Conservation (phyloP, 345 rosid species). For the Erucastrum elatum region DNA sequence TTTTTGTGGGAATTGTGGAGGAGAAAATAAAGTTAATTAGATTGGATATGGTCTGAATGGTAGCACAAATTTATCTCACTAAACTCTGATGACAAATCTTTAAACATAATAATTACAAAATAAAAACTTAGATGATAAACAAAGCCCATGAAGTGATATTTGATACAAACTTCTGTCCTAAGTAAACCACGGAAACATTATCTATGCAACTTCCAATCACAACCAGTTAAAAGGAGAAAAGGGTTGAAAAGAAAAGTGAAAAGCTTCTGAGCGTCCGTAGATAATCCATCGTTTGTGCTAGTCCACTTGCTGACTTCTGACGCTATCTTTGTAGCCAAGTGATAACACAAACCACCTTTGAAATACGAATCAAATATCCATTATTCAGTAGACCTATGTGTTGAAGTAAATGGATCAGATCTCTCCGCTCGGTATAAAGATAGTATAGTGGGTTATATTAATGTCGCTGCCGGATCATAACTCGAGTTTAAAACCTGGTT, state of each 20-base stretch:
- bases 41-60: background rate
- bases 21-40: no score
- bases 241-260: background rate
- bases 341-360: background rate
- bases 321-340: conserved; percentile 2
- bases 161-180: background rate
- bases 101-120: background rate
- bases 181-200: background rate
- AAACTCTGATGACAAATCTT: background rate
- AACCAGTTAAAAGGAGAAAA: background rate
- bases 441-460: background rate
- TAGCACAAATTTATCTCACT: background rate
- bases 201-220: background rate
- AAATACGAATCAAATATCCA: conserved; percentile 2
- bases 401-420: background rate
- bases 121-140: background rate
- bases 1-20: no score
- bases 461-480: background rate
- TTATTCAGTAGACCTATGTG: background rate
- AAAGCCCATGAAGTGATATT: background rate
- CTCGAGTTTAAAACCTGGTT: background rate
- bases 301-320: background rate
- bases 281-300: background rate
- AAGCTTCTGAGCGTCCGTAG: background rate
- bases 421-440: background rate